Evolutionary conservation across 2,329 filamentous ascomycete species (phyloP).

Genomic region (Hypoxylon sp.): DNA sequence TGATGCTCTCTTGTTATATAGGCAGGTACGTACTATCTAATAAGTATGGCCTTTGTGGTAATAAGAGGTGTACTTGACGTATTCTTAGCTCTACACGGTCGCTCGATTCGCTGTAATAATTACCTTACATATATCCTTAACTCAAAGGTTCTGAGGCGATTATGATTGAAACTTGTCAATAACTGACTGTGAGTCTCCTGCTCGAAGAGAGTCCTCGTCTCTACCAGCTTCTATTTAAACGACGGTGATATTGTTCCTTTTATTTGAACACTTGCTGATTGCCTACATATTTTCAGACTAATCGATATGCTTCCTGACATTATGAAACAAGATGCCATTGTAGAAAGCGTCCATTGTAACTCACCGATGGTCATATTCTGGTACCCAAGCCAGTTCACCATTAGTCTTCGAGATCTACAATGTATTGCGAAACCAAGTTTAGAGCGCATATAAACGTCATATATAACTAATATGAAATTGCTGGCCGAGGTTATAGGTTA

Average conservation of each 20-base stretch:
- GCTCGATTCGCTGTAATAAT: neutral
- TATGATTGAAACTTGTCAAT: neutral
- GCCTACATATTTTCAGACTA: too few relatives aligned
- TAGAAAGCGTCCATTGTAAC: neutral
- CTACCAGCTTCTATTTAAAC: too few relatives aligned
- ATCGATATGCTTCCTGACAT: too few relatives aligned
- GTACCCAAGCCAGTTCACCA: neutral
- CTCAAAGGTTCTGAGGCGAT: neutral
- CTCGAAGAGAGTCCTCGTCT: too few relatives aligned
- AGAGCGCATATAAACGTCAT: neutral
- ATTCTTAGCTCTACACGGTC: neutral
- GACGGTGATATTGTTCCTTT: too few relatives aligned
- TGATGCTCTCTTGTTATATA: neutral
- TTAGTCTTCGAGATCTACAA: neutral
- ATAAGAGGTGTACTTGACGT: neutral
- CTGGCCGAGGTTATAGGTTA: conserved; percentile 4
- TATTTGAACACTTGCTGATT: too few relatives aligned
- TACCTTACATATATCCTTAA: neutral
- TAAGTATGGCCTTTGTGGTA: neutral
- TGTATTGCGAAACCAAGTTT: neutral
- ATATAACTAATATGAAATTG: neutral
- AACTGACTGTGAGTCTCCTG: neutral
- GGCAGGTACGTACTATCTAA: too few relatives aligned
- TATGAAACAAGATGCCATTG: neutral
- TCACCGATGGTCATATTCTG: neutral